Evolutionary conservation across 2,329 filamentous ascomycete genomes (phyloP), one percentile per base, ranked within the genome.

Genomic region (Albophoma yamanashiensis): DNA sequence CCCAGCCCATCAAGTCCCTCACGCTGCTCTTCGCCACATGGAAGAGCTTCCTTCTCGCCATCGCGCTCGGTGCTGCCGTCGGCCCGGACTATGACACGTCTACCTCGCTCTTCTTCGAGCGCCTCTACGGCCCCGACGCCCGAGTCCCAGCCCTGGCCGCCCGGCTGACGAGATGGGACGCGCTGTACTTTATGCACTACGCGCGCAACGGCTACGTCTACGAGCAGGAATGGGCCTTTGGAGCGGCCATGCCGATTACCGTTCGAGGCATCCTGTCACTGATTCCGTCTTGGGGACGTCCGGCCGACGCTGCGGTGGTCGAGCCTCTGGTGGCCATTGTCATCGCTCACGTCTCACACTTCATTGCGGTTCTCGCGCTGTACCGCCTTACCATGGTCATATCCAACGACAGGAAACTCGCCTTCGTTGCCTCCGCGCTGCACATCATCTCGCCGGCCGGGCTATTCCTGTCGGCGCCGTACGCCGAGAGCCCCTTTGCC

Each of bases 161-260:
- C 40, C 84, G 84, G 52, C 76, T 94, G 61, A 85, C 86, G 8
- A 81, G 89, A 71, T 95, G 91, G 91, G 91, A 95, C 71, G 88
- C 87, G 39, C 78, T 95, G 65, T 94, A 93, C 72, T 93, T 87
- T 68, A 76, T 87, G 61, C 80, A 85, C 64, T 71, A 78, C 53
- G 83, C 89, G 5, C 78, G 78, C 50, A 78, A 82, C 14, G 89
- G 88, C 40, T 86, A 91, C 66, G 59, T 86, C 14, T 89, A 85
- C 70, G 91, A 95, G 75, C 91, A 94, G 74, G 89, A 93, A 73
- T 94, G 89, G 89, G 91, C 90, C 0, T 94, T 92, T 74, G 87
- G 87, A 43, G 64, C 68, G 60, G 75, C 74, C 61, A 64, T 85
- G 55, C 80, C 82, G 1, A 64, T 70, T 11, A 64, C 74, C 45